Evolutionary conservation across 164 flowering plant genomes (phyloP).

Genomic region (Stephania yunnanensis): DNA sequence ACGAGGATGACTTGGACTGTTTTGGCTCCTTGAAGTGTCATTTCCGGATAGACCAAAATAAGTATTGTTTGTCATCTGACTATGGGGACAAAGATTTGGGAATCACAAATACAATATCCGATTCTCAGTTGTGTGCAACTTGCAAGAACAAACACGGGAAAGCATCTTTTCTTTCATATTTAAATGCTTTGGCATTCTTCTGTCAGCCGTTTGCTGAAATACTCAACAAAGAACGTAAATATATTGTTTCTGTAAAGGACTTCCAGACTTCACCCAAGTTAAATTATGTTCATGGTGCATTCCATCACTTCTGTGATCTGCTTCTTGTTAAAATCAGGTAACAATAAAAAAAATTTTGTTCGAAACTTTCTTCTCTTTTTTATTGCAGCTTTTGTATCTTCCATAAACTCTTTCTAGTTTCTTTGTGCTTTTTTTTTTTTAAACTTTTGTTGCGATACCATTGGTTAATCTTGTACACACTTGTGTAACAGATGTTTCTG

Average conservation of each 20-base stretch:
- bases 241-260: slow-evolving; percentile 33
- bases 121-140: slow-evolving; percentile 9
- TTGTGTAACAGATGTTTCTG: slow-evolving; percentile 6
- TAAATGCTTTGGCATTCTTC: slow-evolving; percentile 55
- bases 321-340: slow-evolving; percentile 40
- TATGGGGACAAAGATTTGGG: slow-evolving; percentile 6
- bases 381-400: not conserved
- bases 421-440: not conserved
- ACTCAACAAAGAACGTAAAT: slow-evolving; percentile 36
- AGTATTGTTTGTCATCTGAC: slow-evolving; percentile 2
- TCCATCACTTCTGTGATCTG: slow-evolving; percentile 37
- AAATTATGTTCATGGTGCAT: slow-evolving; percentile 35
- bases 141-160: slow-evolving; percentile 22
- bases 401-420: not conserved
- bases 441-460: not conserved
- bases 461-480: not conserved
- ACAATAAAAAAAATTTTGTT: not conserved
- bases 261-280: slow-evolving; percentile 20
- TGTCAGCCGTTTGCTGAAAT: slow-evolving; percentile 65
- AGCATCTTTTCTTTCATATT: slow-evolving; percentile 29
- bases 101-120: slow-evolving; percentile 8
- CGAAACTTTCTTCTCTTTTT: not conserved
- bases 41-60: slow-evolving; percentile 21
- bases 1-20: slow-evolving; percentile 25
- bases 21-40: slow-evolving; percentile 21